Conservation (phyloP, 2,329 filamentous ascomycete genomes). For the Colletotrichum graminicola region DNA sequence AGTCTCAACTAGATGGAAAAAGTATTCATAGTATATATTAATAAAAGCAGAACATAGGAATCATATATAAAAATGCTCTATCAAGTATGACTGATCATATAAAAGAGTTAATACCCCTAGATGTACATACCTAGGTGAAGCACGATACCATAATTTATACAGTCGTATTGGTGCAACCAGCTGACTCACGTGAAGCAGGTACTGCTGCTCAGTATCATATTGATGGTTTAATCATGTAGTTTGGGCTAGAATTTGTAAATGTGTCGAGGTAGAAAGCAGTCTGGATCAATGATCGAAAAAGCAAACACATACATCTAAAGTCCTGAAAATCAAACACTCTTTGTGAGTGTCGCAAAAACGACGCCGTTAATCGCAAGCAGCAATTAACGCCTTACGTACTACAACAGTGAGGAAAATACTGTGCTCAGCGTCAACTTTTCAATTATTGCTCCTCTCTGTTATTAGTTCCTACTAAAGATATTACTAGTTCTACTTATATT, state of each 20-base stretch:
- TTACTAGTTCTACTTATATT: not conserved
- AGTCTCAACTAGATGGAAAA: not conserved
- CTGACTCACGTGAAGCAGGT: too few relatives aligned
- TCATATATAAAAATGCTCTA: too few relatives aligned
- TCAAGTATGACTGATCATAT: too few relatives aligned
- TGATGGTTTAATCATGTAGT: accelerated
- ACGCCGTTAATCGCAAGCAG: too few relatives aligned
- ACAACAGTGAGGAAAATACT: not conserved
- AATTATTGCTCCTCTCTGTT: not conserved
- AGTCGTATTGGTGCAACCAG: too few relatives aligned
- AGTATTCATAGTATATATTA: not conserved
- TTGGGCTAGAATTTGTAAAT: not conserved
- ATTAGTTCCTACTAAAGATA: not conserved
- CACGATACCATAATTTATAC: too few relatives aligned
- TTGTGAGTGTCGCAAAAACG: too few relatives aligned
- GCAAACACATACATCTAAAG: not conserved
- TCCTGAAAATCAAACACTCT: not conserved
- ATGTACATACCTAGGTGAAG: too few relatives aligned
- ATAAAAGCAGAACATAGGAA: too few relatives aligned
- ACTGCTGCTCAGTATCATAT: too few relatives aligned
- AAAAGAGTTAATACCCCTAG: too few relatives aligned
- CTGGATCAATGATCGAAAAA: not conserved
- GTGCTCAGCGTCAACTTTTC: not conserved
- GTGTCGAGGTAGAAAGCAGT: not conserved
- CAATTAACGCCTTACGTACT: too few relatives aligned